Base-by-base conservation (phyloP, 192 early-diverging fungal genomes). In the Umbelopsis isabellina region DNA sequence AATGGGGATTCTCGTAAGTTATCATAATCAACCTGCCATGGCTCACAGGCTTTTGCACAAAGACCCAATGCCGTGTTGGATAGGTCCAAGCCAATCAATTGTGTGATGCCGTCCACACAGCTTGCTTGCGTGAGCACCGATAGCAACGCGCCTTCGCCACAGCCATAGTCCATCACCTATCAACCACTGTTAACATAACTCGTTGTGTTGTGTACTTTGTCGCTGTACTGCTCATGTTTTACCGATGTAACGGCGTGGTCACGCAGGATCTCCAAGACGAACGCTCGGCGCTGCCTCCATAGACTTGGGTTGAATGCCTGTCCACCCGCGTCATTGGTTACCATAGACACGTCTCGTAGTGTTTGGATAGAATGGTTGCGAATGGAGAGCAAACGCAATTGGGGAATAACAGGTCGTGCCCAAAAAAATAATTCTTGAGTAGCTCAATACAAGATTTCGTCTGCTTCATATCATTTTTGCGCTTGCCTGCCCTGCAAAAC, bases 131-230 rank as follows among this genome's bases (percentile, higher is more conserved):
- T 75, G 16, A 97, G 82, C 53, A 91, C 89, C 12, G 86, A 78
- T 5, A 92, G 73, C 49, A 97, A 68, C 18, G 88, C 80, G 20
- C 88, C 94, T 55, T 93, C 92, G 48, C 96, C 96, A 77, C 94
- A 96, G 1, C 96, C 96, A 55, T 91, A 83, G 68, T 97, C 96
- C 21, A 94, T 75, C n/a, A 96, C 89, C 82, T 89, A 65, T 1
- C 10, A 16, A 49, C 11, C 11, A 53, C 15, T 44, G 23, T n/a
- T 1, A 47, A 22, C 41, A 15, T 1, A 30, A 55, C 27, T n/a
- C 13, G 21, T 55, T 18, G 18, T 30, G 12, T 23, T 1, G 11
- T 16, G n/a, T 46, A 46, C 16, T 18, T 27, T 2, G 21, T 22
- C 45, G n/a, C 45, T 58, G 53, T 25, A 41, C 35, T 8, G 49